These are phyloP conservation scores for Neonectria ditissima DNA, from an alignment of 2,329 filamentous ascomycete species.

Conservation along the genomic window DNA sequence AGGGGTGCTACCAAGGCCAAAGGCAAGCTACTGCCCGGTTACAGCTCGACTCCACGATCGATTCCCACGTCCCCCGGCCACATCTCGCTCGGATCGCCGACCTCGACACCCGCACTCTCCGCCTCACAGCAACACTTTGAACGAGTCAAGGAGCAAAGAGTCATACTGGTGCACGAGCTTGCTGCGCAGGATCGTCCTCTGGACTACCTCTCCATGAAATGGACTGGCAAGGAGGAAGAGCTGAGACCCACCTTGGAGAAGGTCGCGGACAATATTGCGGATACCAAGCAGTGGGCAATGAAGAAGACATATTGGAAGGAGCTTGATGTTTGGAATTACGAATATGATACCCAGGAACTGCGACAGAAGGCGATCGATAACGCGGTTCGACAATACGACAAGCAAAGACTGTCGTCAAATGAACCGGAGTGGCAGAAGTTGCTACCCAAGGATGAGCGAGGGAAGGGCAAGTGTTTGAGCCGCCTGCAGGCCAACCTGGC, in stretches of 20 bases:
- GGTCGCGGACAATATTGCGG: constrained; percentile 64
- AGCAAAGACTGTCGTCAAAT: constrained; percentile 65
- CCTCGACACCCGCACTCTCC: constrained; percentile 61
- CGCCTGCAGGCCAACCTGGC: constrained; percentile 70
- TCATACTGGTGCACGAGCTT: constrained; percentile 70
- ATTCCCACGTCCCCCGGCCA: constrained; percentile 68
- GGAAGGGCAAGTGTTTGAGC: constrained; percentile 69
- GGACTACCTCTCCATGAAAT: constrained; percentile 62
- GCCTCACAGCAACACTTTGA: constrained; percentile 65
- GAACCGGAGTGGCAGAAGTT: constrained; percentile 72
- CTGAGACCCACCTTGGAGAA: constrained; percentile 67
- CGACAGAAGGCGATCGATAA: constrained; percentile 72
- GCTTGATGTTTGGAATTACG: constrained; percentile 72
- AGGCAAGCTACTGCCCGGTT: constrained; percentile 56
- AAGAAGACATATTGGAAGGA: constrained; percentile 72
- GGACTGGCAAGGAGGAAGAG: constrained; percentile 65
- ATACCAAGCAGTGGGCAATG: constrained; percentile 65
- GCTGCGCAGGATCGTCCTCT: constrained; percentile 65
- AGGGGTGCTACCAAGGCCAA: constrained; percentile 54
- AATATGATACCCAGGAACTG: constrained; percentile 65
- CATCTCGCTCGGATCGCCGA: constrained; percentile 66
- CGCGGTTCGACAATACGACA: constrained; percentile 70
- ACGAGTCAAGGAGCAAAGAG: constrained; percentile 65
- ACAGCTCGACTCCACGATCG: constrained; percentile 53
- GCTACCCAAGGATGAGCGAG: constrained; percentile 68